Percentiles rank a stretch among this genome's conserved stretches.
Conservation (phyloP, 495 filamentous ascomycete species). For the Alectoria sarmentosa region DNA sequence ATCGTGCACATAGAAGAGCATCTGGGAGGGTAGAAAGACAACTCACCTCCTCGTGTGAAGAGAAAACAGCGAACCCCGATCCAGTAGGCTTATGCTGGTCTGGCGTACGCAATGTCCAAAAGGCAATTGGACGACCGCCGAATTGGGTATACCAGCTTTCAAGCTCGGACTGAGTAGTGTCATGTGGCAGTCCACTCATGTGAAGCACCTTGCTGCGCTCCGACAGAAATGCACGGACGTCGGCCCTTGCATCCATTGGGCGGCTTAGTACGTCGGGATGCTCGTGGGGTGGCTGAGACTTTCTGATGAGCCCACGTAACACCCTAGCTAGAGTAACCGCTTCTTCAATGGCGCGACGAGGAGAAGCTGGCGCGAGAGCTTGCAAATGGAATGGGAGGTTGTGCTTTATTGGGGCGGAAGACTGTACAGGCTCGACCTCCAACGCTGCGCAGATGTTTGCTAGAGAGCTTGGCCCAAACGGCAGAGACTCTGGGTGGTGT, state of each 20-base stretch:
- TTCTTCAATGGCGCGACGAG: constrained; percentile 95
- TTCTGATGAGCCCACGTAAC: constrained; percentile 82
- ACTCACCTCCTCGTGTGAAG: constrained; percentile 96
- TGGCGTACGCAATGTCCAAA: constrained; percentile 95
- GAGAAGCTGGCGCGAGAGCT: constrained; percentile 92
- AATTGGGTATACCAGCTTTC: constrained; percentile 99
- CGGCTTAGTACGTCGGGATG: constrained; percentile 89
- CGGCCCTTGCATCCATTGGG: constrained; percentile 93
- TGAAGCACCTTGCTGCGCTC: constrained; percentile 97
- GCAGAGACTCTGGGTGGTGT: constrained; percentile 93
- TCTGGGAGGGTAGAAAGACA: neutral
- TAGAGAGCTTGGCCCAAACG: constrained; percentile 89
- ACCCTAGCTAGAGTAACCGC: constrained; percentile 90
- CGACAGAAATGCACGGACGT: constrained; percentile 91
- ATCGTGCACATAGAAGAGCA: neutral
- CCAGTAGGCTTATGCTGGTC: constrained; percentile 99
- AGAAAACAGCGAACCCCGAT: constrained; percentile 95
- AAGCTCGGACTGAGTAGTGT: constrained; percentile 95
- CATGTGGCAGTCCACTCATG: constrained; percentile 92
- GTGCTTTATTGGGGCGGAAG: constrained; percentile 96
- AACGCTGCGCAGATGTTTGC: constrained; percentile 96
- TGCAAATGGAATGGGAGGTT: constrained; percentile 97
- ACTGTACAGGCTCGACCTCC: constrained; percentile 93
- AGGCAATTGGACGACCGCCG: constrained; percentile 95
- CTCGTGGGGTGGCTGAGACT: constrained; percentile 88